Evolutionary conservation across 257 asterid genomes (phyloP), one percentile per base, ranked within the genome.

Genomic region (Nicotiana tabacum): DNA sequence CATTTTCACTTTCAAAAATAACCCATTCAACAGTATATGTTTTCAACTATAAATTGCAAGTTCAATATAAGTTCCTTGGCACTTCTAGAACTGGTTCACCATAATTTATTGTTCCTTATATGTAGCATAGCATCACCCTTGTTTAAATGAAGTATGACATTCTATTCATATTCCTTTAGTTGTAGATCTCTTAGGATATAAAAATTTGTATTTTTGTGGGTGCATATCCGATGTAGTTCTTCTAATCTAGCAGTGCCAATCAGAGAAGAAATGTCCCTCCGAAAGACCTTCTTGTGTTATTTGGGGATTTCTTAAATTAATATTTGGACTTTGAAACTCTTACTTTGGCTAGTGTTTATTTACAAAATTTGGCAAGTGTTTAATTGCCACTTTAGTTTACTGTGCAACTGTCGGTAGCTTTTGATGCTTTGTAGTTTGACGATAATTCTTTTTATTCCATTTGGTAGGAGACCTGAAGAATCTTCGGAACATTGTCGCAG

Each of bases 401-500:
- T 27, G 43, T 74, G 64, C 33, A 74, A 48, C 27, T 6, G 24
- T 74, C 16, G 27, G 9, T 4, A 13, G 62, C 80, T 74, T 74
- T 74, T 48, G 80, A 74, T 74, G 43, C 62, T 21, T 29, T 74
- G 46, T 74, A 35, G 16, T 74, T 74, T 74, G 80, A 74, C 9
- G 1, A 74, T 74, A 24, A 6, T 74, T 74, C 43, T 1, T 48
- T 43, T 35, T 24, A 27, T 74, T 48, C 43, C 43, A 48, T 84
- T 82, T 32, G 61, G 57, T 84, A 91, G 98, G 91, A 84, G 98
- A 93, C 85, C 76, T 94, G 86, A 90, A 90, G 85, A 87, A 83
- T 84, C 90, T 96, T 55, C 87, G 84, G 86, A 85, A 77, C 76
- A 90, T 93, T 33, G 91, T 83, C 6, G 3, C 82, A 65, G 92